phyloP scores from a whole-genome alignment of 768 basidiomycete genomes.

The Lepiota venenata region DNA sequence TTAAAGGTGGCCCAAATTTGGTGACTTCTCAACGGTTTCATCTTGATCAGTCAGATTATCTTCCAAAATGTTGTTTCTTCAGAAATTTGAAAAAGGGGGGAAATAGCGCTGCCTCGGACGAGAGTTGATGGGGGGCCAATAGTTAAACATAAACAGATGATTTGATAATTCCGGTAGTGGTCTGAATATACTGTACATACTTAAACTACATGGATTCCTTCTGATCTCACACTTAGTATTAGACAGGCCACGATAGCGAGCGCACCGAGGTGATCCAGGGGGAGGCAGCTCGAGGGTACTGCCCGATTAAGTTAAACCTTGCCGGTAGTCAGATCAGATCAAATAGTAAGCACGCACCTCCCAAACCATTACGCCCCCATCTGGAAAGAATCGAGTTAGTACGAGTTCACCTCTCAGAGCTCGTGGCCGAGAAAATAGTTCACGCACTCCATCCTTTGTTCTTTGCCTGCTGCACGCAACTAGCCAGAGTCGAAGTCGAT shows the following conservation, averaged over 20 bases:
- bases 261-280: slow-evolving; percentile 33
- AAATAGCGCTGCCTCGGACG: too few relatives aligned
- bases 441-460: slow-evolving; percentile 66
- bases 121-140: too few relatives aligned
- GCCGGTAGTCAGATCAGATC: neutral
- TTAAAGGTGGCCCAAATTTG: too few relatives aligned
- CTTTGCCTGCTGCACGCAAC: slow-evolving; percentile 60
- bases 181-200: too few relatives aligned
- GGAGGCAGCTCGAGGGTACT: slow-evolving; percentile 28
- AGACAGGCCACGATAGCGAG: slow-evolving; percentile 29
- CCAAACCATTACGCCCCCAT: slow-evolving; percentile 37
- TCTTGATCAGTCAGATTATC: too few relatives aligned
- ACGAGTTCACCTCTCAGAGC: neutral
- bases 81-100: too few relatives aligned
- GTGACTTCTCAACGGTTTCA: neutral
- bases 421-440: neutral
- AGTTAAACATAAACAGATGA: too few relatives aligned
- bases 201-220: neutral
- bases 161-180: too few relatives aligned
- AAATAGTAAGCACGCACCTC: slow-evolving; percentile 26
- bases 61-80: too few relatives aligned
- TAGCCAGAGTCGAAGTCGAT: slow-evolving; percentile 48
- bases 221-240: slow-evolving; percentile 2
- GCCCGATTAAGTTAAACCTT: neutral
- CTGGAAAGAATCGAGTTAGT: slow-evolving; percentile 16